Conservation (phyloP, 1,284 basidiomycete genomes). For the Malassezia equina region DNA sequence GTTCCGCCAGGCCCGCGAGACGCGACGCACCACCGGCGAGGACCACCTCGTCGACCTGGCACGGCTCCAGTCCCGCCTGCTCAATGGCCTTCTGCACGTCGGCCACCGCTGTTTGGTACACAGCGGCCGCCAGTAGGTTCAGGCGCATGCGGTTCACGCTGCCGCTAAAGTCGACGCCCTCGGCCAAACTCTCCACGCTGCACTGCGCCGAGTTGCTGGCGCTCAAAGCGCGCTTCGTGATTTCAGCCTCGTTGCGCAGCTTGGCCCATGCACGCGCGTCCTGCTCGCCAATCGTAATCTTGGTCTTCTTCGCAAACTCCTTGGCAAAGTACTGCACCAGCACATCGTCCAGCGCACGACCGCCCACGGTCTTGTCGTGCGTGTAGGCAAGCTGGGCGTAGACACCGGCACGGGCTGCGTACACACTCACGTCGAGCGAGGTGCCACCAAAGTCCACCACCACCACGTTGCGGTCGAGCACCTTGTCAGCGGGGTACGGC, state of each 20-base stretch:
- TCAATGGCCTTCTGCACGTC: constrained; percentile 60
- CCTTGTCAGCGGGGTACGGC: constrained; percentile 50
- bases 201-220: constrained; percentile 82
- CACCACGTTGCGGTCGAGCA: constrained; percentile 54
- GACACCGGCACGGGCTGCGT: constrained; percentile 54
- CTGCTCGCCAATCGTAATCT: constrained; percentile 56
- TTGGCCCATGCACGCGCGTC: constrained; percentile 78
- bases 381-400: constrained; percentile 53
- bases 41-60: constrained; percentile 68
- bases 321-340: constrained; percentile 85
- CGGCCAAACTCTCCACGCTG: constrained; percentile 82
- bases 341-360: constrained; percentile 65
- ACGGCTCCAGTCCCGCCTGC: constrained; percentile 60
- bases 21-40: constrained; percentile 80
- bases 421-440: constrained; percentile 52
- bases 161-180: constrained; percentile 81
- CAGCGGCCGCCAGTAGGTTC: constrained; percentile 67
- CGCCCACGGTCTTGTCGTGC: constrained; percentile 53
- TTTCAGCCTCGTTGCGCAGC: constrained; percentile 80
- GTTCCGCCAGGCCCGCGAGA: constrained; percentile 71
- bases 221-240: constrained; percentile 84
- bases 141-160: constrained; percentile 89
- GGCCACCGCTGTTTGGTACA: constrained; percentile 63
- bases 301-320: constrained; percentile 95
- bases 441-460: constrained; percentile 57